These are phyloP conservation scores for Eragrostis nindensis DNA, from an alignment of 176 grass and related monocot genomes.

Conservation along the genomic window DNA sequence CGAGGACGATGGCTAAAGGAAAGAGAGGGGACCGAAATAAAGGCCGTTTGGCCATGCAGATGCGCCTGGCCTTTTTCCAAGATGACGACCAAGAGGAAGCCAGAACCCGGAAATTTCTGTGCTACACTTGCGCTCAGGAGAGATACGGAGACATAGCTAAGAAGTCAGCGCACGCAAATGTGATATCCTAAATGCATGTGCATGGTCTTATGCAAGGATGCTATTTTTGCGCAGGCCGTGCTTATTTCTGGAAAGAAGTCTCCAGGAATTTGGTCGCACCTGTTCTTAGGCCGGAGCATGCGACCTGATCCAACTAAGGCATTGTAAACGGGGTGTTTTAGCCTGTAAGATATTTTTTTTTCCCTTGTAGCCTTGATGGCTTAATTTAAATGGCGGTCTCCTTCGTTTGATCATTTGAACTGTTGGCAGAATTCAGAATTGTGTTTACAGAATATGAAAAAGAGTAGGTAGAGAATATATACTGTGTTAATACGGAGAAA, in stretches of 20 bases:
- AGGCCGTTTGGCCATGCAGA: slow-evolving; percentile 41
- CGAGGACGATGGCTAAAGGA: neutral
- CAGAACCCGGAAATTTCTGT: slow-evolving; percentile 35
- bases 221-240: slow-evolving; percentile 43
- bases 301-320: slow-evolving; percentile 8
- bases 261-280: neutral
- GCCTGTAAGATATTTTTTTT: neutral
- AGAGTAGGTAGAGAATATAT: too few relatives aligned
- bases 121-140: slow-evolving; percentile 34
- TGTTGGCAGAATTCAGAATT: slow-evolving; percentile 5
- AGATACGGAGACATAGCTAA: neutral
- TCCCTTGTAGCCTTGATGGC: too few relatives aligned
- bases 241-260: slow-evolving; percentile 47
- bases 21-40: slow-evolving; percentile 15
- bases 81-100: slow-evolving; percentile 5
- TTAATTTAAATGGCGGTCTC: slow-evolving; percentile 1
- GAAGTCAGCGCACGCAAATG: slow-evolving; percentile 7
- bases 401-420: slow-evolving; percentile 29
- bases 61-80: slow-evolving; percentile 36
- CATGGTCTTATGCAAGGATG: slow-evolving; percentile 37
- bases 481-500: too few relatives aligned
- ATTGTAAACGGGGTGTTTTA: neutral
- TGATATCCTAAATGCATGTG: slow-evolving; percentile 9
- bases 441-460: neutral
- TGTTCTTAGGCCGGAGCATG: neutral